Conservation (phyloP, 2,329 filamentous ascomycete genomes). For the Claviceps arundinis region DNA sequence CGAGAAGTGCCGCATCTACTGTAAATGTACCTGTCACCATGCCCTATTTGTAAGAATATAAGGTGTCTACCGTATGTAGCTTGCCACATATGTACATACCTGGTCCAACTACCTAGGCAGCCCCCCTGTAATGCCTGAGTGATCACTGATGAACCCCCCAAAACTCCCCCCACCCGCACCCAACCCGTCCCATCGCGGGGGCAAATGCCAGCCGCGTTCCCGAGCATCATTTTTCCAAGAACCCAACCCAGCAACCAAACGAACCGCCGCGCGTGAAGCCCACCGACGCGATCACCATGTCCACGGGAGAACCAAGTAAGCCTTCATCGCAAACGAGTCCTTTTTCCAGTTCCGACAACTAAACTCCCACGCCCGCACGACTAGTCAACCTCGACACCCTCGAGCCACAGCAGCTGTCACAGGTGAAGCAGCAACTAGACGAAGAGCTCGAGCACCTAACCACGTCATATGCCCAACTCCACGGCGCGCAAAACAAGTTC, state of each 20-base stretch:
- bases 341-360: too few species aligned
- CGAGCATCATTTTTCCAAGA: background rate
- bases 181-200: background rate
- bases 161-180: background rate
- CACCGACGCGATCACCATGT: background rate
- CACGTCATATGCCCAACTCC: conserved; percentile 76
- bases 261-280: background rate
- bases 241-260: background rate
- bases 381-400: conserved; percentile 58
- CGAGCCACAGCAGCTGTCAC: conserved; percentile 70
- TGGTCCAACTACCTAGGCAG: too few species aligned
- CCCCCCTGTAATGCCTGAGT: too few species aligned
- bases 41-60: too few species aligned
- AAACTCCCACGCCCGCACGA: background rate
- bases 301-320: background rate
- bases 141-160: background rate
- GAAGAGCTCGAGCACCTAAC: conserved; percentile 93
- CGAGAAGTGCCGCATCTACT: too few species aligned
- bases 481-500: conserved; percentile 84
- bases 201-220: background rate
- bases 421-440: conserved; percentile 92
- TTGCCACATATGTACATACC: too few species aligned
- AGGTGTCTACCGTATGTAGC: too few species aligned
- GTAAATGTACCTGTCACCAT: too few species aligned
- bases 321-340: background rate